A percentile compares a stretch with the other conserved stretches of the same genome.
These are phyloP conservation scores for Diversispora eburnea DNA, from an alignment of 192 early-diverging fungal genomes.

Conservation along the genomic window DNA sequence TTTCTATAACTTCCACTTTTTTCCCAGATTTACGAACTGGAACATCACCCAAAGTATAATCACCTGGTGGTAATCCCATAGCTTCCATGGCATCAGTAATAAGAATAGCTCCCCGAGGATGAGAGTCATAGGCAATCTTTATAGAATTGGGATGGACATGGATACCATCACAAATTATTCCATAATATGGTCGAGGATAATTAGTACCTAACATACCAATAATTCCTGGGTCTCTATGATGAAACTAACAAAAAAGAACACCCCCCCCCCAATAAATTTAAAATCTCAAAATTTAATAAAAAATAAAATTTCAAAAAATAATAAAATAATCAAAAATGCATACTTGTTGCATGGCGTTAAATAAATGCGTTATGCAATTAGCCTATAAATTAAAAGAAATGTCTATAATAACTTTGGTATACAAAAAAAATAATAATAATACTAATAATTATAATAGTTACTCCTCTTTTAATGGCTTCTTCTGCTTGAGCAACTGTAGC, in stretches of 20 bases:
- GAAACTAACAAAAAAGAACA: constrained; percentile 47
- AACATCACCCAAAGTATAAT: constrained; percentile 70
- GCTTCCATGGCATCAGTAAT: constrained; percentile 83
- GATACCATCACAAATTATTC: constrained; percentile 80
- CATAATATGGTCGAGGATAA: constrained; percentile 70
- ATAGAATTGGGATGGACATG: constrained; percentile 80
- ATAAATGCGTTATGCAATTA: constrained; percentile 75
- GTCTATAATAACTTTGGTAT: background rate
- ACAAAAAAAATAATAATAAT: background rate
- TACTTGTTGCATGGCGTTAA: constrained; percentile 77
- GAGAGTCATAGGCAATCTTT: constrained; percentile 76
- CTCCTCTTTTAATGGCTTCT: constrained; percentile 57
- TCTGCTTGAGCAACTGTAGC: constrained; percentile 62
- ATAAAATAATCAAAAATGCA: constrained; percentile 6
- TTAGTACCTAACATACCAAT: constrained; percentile 70
- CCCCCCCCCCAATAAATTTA: too few species aligned
- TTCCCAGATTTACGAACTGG: constrained; percentile 57
- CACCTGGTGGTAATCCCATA: constrained; percentile 56
- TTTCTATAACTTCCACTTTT: constrained; percentile 70
- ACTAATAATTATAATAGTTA: constrained; percentile 23
- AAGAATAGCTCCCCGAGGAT: constrained; percentile 71
- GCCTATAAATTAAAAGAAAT: constrained; percentile 5
- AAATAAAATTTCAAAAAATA: too few species aligned
- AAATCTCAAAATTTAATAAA: too few species aligned
- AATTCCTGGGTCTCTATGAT: constrained; percentile 82